A percentile compares a stretch with the other conserved stretches of the same genome.
Conservation (phyloP, 805 yeast genomes). For the Zygotorulaspora chibaensis region DNA sequence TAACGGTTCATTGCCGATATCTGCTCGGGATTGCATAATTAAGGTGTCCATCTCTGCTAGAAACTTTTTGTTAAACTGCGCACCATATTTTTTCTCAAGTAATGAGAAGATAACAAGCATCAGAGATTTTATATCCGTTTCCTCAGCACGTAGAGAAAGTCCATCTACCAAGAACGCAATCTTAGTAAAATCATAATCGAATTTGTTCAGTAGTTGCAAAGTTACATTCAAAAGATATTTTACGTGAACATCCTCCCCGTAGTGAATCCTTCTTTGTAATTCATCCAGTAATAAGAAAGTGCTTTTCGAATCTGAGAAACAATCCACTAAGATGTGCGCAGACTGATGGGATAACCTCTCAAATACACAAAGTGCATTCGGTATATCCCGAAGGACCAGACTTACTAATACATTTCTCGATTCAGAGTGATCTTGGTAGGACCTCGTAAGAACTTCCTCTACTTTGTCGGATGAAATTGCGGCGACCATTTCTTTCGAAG, state of each 20-base stretch:
- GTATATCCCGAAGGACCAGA: slow-evolving; percentile 14
- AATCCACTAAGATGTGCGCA: slow-evolving; percentile 22
- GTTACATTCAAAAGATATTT: slow-evolving; percentile 23
- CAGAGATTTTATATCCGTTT: slow-evolving; percentile 20
- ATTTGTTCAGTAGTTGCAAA: slow-evolving; percentile 28
- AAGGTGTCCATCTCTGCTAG: slow-evolving; percentile 20
- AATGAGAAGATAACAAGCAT: slow-evolving; percentile 21
- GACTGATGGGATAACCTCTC: slow-evolving; percentile 18
- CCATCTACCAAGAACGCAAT: slow-evolving; percentile 26
- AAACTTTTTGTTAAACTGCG: slow-evolving; percentile 20
- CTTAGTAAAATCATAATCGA: slow-evolving; percentile 25
- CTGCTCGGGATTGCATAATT: slow-evolving; percentile 26
- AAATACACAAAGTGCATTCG: slow-evolving; percentile 21
- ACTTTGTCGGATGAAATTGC: slow-evolving; percentile 10
- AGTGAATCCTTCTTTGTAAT: slow-evolving; percentile 18
- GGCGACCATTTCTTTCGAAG: neutral
- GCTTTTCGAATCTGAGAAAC: slow-evolving; percentile 18
- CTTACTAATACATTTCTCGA: slow-evolving; percentile 18
- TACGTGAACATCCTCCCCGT: slow-evolving; percentile 18
- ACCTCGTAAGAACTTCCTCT: slow-evolving; percentile 23
- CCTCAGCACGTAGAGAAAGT: slow-evolving; percentile 20
- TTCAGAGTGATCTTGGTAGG: slow-evolving; percentile 29
- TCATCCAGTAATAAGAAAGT: slow-evolving; percentile 19
- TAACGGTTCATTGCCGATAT: slow-evolving; percentile 23
- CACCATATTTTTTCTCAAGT: slow-evolving; percentile 15